These are phyloP conservation scores for Solanum neorickii DNA, from an alignment of 257 asterid genomes.

Conservation along the genomic window DNA sequence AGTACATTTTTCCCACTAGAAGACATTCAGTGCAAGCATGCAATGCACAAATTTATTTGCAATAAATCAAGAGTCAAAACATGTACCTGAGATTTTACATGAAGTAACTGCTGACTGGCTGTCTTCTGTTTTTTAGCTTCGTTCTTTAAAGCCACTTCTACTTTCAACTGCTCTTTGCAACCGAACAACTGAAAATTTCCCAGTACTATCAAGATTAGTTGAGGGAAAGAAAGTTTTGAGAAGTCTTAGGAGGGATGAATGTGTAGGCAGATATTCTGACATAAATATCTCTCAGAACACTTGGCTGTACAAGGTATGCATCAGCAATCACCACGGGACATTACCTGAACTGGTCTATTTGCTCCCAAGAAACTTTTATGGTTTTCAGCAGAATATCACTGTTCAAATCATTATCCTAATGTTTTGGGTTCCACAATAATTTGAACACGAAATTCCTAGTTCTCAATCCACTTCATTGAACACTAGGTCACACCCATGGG, in stretches of 20 bases:
- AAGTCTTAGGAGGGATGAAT: background rate
- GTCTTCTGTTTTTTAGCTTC: constrained; percentile 47
- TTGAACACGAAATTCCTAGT: background rate
- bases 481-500: background rate
- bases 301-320: background rate
- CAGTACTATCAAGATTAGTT: background rate
- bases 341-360: background rate
- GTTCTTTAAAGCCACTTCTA: constrained; percentile 43
- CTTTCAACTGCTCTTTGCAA: constrained; percentile 47
- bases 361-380: background rate
- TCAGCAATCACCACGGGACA: background rate
- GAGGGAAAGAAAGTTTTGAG: background rate
- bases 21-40: background rate
- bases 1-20: background rate
- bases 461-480: background rate
- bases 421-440: background rate
- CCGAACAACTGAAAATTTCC: constrained; percentile 28
- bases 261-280: background rate
- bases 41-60: background rate
- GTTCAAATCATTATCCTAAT: background rate
- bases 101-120: constrained; percentile 42
- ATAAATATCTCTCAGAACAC: background rate
- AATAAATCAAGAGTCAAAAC: background rate
- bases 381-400: background rate
- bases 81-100: constrained; percentile 54